phyloP scores from a whole-genome alignment of 306 rosid species.

The Cucumis hystrix region DNA sequence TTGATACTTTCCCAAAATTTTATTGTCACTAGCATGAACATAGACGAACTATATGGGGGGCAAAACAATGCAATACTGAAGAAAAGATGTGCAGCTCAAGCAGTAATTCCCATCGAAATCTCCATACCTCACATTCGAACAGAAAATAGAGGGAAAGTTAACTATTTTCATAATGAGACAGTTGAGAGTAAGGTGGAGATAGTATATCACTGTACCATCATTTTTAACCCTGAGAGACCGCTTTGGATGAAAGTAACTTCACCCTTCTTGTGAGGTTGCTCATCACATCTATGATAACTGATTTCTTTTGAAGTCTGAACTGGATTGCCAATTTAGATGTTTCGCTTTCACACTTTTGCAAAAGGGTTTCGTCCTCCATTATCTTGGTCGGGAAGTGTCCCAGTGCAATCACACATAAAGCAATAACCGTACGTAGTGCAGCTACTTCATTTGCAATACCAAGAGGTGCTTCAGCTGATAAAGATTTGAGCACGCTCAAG shows the following conservation, averaged over 20 bases:
- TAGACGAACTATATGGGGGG: background rate
- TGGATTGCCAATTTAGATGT: conserved; percentile 57
- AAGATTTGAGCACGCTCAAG: conserved; percentile 44
- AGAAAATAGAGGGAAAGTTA: background rate
- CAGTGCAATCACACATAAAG: conserved; percentile 73
- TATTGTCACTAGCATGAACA: background rate
- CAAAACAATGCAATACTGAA: background rate
- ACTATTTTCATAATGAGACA: background rate
- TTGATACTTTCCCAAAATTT: background rate
- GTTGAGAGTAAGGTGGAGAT: background rate
- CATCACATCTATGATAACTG: conserved; percentile 55
- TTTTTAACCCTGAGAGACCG: conserved; percentile 24
- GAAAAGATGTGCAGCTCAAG: too few relatives aligned
- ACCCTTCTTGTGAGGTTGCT: conserved; percentile 67
- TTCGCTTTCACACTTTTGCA: conserved; percentile 43
- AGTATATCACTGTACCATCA: background rate
- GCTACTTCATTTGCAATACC: conserved; percentile 65
- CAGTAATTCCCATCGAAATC: too few relatives aligned
- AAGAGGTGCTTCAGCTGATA: conserved; percentile 69
- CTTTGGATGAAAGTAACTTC: conserved; percentile 49
- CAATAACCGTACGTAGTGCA: conserved; percentile 55
- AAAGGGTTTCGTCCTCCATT: conserved; percentile 65
- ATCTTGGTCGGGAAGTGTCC: conserved; percentile 85
- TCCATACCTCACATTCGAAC: too few relatives aligned
- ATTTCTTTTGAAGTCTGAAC: conserved; percentile 81